Base-by-base conservation (phyloP, 2,329 filamentous ascomycete genomes). In the Colletotrichum cuscutae region DNA sequence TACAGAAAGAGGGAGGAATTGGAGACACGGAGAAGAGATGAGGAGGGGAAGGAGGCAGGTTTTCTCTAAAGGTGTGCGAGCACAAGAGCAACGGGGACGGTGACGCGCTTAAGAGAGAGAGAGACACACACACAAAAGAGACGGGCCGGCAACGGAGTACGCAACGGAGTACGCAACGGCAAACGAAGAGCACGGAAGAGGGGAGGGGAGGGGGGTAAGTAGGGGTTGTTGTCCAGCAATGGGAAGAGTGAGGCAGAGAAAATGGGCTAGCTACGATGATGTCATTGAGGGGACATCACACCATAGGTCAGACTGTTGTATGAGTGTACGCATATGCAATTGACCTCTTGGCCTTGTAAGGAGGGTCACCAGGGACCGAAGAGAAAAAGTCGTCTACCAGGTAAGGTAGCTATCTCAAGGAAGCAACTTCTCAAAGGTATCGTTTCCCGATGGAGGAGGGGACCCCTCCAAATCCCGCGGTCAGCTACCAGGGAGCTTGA, bases 1-100 rank as follows among this genome's bases (percentile, higher is more conserved):
- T 82, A 83, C 82, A 35, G 37, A 22, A 70, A 32, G 46, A 22
- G 46, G 54, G 58, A 52, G 42, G 30, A 52, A 59, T 54, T 12
- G 52, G 59, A n/a, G 59, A 65, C 35, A 19, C 26, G n/a, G n/a
- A 42, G 46, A 42, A 26, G 28, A 59, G 22, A 26, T 4, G 32
- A 24, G 49, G 53, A 65, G 28, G 61, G 71, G 61, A 62, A 30
- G 54, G 24, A 67, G 42, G 57, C 64, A 59, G 22, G 28, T 54
- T 32, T 24, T 52, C 64, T 60, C 26, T 22, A 12, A 37, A n/a
- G 61, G 37, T 35, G 57, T 65, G 59, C 26, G 64, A 65, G 19
- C 65, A 61, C 30, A 54, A 60, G 35, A 49, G 58, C 61, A 59
- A 52, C 9, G 30, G n/a, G 46, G 46, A 53, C 60, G 49, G n/a